phyloP scores from a whole-genome alignment of 2,329 filamentous ascomycete genomes.

The Fusarium sp. region DNA sequence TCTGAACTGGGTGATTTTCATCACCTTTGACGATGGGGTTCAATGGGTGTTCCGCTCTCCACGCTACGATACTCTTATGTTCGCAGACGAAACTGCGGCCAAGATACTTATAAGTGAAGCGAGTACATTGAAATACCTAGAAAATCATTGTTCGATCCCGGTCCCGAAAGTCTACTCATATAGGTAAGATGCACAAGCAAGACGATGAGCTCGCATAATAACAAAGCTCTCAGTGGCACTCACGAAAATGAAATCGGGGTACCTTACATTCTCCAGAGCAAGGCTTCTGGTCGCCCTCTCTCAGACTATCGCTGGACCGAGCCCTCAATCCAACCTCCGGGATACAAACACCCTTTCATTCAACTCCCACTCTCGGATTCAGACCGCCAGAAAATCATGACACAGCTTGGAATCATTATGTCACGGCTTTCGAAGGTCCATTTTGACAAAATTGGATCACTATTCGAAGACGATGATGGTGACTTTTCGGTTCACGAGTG shows the following conservation, averaged over 20 bases:
- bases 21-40: constrained; percentile 37
- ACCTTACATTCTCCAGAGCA: constrained; percentile 43
- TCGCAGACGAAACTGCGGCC: constrained; percentile 24
- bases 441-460: constrained; percentile 41
- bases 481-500: constrained; percentile 33
- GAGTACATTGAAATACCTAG: constrained; percentile 33
- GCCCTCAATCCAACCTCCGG: neutral
- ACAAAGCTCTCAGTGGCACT: constrained; percentile 12
- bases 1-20: constrained; percentile 39
- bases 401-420: constrained; percentile 36
- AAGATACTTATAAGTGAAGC: constrained; percentile 40
- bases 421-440: constrained; percentile 15
- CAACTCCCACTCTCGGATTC: constrained; percentile 26
- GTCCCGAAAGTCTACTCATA: constrained; percentile 39
- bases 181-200: constrained; percentile 21
- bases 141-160: constrained; percentile 23
- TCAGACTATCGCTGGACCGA: constrained; percentile 36
- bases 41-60: constrained; percentile 40
- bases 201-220: constrained; percentile 3
- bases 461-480: constrained; percentile 29
- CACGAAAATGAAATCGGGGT: constrained; percentile 36
- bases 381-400: constrained; percentile 31
- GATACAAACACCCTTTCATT: constrained; percentile 14
- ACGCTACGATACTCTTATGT: constrained; percentile 2
- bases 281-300: constrained; percentile 31